Evolutionary conservation across 257 asterid species (phyloP).

Genomic region (Leptodermis oblonga): DNA sequence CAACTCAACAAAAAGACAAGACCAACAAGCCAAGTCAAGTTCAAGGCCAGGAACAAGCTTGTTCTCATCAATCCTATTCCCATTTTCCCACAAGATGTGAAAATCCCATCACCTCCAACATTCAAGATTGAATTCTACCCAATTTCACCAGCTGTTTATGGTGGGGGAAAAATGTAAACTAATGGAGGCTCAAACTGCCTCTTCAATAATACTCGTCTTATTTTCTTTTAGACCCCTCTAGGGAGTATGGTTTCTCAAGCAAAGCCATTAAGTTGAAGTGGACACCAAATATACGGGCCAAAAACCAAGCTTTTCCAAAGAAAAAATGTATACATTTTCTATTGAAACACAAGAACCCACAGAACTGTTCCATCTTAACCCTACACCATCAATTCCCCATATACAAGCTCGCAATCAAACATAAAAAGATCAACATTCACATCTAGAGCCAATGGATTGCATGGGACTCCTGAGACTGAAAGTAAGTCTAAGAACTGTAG

Average conservation of each 20-base stretch:
- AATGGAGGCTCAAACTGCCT: neutral
- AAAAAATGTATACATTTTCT: neutral
- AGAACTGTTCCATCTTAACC: neutral
- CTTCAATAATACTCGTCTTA: neutral
- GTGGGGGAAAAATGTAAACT: neutral
- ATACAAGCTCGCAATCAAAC: neutral
- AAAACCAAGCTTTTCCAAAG: neutral
- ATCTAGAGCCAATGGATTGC: neutral
- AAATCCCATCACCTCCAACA: neutral
- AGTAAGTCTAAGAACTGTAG: neutral
- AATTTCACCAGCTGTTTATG: neutral
- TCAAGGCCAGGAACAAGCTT: neutral
- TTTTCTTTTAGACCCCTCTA: neutral
- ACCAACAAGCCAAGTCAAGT: neutral
- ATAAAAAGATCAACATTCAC: neutral
- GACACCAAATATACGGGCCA: too few species aligned
- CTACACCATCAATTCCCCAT: neutral
- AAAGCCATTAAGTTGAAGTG: neutral
- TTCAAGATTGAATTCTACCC: neutral
- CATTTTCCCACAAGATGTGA: neutral
- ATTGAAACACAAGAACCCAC: neutral
- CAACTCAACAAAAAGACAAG: neutral
- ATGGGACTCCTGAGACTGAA: neutral
- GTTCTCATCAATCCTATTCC: neutral
- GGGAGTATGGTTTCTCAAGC: neutral